Conservation (phyloP, 1,139 yeast genomes). For the Candida glucosophila region DNA sequence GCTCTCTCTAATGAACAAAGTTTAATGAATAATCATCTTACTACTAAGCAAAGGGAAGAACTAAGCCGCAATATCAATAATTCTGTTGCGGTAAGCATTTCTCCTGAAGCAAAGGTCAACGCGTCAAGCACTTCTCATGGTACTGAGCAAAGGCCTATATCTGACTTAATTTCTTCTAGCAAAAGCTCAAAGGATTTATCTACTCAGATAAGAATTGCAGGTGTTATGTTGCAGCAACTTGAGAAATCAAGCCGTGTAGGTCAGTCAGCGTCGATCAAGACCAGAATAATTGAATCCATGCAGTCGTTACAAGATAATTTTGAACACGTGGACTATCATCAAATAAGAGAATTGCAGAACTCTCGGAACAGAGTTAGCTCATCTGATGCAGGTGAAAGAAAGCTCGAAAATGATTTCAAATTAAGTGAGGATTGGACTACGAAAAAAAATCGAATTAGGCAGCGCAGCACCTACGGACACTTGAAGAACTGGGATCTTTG, state of each 20-base stretch:
- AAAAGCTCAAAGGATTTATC: constrained; percentile 49
- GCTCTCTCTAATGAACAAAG: constrained; percentile 13
- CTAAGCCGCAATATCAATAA: constrained; percentile 1
- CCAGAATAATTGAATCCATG: constrained; percentile 81
- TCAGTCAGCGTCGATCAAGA: constrained; percentile 67
- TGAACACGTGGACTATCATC: constrained; percentile 38
- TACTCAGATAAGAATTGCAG: constrained; percentile 91
- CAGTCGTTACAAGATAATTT: constrained; percentile 68
- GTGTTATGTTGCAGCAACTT: constrained; percentile 85
- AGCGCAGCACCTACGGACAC: constrained; percentile 74
- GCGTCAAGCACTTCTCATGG: background rate
- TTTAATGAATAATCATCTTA: constrained; percentile 8
- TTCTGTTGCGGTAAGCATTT: constrained; percentile 2
- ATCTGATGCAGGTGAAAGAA: constrained; percentile 73
- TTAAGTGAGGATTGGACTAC: constrained; percentile 91
- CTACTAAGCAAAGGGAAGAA: constrained; percentile 5
- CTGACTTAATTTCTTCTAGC: constrained; percentile 1
- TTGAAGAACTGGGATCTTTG: constrained; percentile 88
- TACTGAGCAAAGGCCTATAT: constrained; percentile 1
- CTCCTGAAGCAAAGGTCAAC: background rate
- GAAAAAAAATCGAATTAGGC: constrained; percentile 71
- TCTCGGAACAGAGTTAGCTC: constrained; percentile 2
- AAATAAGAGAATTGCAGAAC: constrained; percentile 9
- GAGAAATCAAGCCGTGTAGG: constrained; percentile 64
- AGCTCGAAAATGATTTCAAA: constrained; percentile 83